Evolutionary conservation across 805 yeast genomes (phyloP).

Genomic region (Yarrowia sp.): DNA sequence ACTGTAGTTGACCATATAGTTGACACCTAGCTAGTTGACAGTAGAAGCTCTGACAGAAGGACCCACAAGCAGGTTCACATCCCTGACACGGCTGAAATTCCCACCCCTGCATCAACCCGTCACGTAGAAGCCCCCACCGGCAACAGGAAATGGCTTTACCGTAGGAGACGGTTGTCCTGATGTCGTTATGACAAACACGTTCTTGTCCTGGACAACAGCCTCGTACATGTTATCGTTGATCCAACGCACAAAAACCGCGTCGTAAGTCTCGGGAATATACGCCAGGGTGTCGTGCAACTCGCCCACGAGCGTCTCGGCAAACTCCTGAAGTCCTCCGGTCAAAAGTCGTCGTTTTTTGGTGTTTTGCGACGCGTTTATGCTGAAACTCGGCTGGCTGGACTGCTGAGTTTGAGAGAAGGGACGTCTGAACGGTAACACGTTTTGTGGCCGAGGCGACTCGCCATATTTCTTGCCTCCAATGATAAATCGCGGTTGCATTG

Average conservation of each 20-base stretch:
- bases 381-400: background rate
- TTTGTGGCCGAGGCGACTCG: background rate
- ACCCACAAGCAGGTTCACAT: too few species aligned
- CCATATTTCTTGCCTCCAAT: slow-evolving; percentile 6
- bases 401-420: background rate
- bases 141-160: background rate
- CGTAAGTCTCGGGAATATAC: slow-evolving; percentile 7
- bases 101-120: background rate
- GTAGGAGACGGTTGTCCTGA: background rate
- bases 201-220: slow-evolving; percentile 6
- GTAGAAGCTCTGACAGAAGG: too few species aligned
- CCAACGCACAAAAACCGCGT: slow-evolving; percentile 6
- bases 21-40: too few species aligned
- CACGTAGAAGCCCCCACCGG: background rate
- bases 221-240: slow-evolving; percentile 1
- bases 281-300: slow-evolving; percentile 13
- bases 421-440: slow-evolving; percentile 1
- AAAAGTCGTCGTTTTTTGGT: background rate
- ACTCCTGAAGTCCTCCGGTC: slow-evolving; percentile 19
- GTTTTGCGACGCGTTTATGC: background rate
- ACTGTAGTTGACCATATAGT: too few species aligned
- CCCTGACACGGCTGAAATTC: too few species aligned
- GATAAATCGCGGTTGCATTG: slow-evolving; percentile 15
- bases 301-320: slow-evolving; percentile 15
- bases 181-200: slow-evolving; percentile 9